A percentile compares a stretch with the other conserved stretches of the same genome.
phyloP scores from a whole-genome alignment of 1,284 basidiomycete genomes.

The Marasmius fiardii region DNA sequence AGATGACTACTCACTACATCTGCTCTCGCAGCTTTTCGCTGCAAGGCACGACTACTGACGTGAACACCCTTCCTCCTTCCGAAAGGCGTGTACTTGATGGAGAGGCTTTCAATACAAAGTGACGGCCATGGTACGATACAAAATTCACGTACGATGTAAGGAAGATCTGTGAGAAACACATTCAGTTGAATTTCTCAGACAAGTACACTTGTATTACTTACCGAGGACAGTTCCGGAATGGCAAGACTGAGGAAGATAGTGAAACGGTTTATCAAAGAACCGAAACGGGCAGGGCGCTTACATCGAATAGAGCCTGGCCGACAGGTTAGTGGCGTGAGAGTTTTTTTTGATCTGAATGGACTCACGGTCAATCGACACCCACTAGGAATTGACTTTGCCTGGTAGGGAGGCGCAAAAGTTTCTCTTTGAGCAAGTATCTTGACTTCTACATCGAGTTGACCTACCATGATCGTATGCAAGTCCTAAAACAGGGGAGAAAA shows the following conservation, averaged over 20 bases:
- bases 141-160: conserved; percentile 47
- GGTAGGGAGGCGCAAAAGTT: conserved; percentile 8
- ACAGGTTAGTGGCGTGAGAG: background rate
- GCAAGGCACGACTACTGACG: conserved; percentile 32
- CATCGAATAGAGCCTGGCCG: conserved; percentile 64
- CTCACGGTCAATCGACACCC: conserved; percentile 70
- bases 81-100: conserved; percentile 54
- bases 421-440: no score
- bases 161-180: conserved; percentile 43
- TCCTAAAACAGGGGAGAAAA: conserved; percentile 33
- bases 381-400: conserved; percentile 56
- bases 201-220: conserved; percentile 24
- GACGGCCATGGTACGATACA: background rate
- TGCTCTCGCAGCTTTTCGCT: conserved; percentile 33
- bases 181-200: background rate
- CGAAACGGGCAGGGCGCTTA: conserved; percentile 33
- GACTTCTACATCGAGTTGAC: background rate
- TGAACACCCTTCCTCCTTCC: conserved; percentile 53
- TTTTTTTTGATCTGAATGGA: background rate
- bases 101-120: background rate
- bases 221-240: conserved; percentile 63
- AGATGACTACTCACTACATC: conserved; percentile 44
- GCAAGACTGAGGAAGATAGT: conserved; percentile 41
- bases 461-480: conserved; percentile 59
- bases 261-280: conserved; percentile 7